Percentiles rank a stretch among this genome's conserved stretches.
These are phyloP conservation scores for Talaromyces pinophilus DNA, from an alignment of 2,329 filamentous ascomycete genomes.

Conservation along the genomic window DNA sequence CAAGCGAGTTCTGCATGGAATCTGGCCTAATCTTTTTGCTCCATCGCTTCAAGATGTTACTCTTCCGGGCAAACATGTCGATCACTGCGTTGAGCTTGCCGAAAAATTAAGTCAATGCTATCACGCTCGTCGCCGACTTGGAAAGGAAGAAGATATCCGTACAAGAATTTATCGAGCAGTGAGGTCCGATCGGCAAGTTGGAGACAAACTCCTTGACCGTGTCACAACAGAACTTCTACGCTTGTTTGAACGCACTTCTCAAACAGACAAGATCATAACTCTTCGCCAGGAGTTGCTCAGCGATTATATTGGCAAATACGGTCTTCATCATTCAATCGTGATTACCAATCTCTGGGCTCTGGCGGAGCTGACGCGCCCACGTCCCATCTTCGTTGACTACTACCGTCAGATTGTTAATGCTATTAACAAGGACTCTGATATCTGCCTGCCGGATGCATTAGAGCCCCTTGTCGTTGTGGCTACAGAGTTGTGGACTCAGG, in stretches of 20 bases:
- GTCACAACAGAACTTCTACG: slow-evolving; percentile 34
- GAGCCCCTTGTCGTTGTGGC: slow-evolving; percentile 42
- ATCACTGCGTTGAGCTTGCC: slow-evolving; percentile 52
- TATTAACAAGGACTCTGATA: slow-evolving; percentile 41
- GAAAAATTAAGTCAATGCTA: slow-evolving; percentile 52
- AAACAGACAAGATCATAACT: slow-evolving; percentile 40
- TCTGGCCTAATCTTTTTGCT: slow-evolving; percentile 52
- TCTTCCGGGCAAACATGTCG: slow-evolving; percentile 45
- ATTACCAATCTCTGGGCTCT: slow-evolving; percentile 41
- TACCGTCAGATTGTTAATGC: slow-evolving; percentile 41
- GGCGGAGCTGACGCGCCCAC: slow-evolving; percentile 40
- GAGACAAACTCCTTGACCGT: slow-evolving; percentile 35
- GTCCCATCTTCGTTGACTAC: slow-evolving; percentile 42
- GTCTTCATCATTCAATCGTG: slow-evolving; percentile 37
- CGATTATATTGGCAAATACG: slow-evolving; percentile 40
- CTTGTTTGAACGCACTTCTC: slow-evolving; percentile 34
- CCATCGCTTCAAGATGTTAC: slow-evolving; percentile 48
- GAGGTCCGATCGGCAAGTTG: slow-evolving; percentile 32
- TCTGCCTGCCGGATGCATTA: slow-evolving; percentile 41
- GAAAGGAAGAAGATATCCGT: slow-evolving; percentile 42
- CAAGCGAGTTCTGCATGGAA: slow-evolving; percentile 47
- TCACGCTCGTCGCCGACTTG: slow-evolving; percentile 37
- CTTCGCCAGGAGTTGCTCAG: slow-evolving; percentile 43
- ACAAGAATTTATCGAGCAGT: slow-evolving; percentile 40
- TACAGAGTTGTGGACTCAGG: slow-evolving; percentile 43